These are phyloP conservation scores for Ogataea wickerhamii DNA, from an alignment of 805 yeast species.

Conservation along the genomic window DNA sequence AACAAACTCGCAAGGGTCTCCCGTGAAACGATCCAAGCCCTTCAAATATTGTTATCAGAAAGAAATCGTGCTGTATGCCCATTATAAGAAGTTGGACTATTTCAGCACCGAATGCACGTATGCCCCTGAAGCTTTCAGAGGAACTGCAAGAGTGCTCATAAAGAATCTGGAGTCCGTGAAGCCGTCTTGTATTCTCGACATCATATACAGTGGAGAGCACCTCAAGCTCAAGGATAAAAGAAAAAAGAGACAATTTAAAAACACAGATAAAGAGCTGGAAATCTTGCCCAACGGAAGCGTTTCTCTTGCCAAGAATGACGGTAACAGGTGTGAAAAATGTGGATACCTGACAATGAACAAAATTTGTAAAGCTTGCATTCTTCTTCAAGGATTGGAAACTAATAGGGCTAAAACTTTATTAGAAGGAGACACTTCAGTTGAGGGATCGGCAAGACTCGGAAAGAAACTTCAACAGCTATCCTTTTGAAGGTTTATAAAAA, in stretches of 20 bases:
- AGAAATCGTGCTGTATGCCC: conserved; percentile 96
- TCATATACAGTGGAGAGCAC: conserved; percentile 90
- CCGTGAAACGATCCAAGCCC: conserved; percentile 91
- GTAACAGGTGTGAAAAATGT: conserved; percentile 80
- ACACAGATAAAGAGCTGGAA: conserved; percentile 48
- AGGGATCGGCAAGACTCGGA: conserved; percentile 62
- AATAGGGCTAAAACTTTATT: conserved; percentile 64
- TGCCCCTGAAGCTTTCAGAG: conserved; percentile 98
- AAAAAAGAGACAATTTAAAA: conserved; percentile 34
- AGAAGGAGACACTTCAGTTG: conserved; percentile 47
- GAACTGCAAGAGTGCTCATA: conserved; percentile 90
- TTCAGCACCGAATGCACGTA: conserved; percentile 97
- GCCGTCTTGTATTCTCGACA: conserved; percentile 91
- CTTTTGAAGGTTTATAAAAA: conserved; percentile 58
- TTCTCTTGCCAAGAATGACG: conserved; percentile 45
- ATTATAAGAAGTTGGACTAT: conserved; percentile 89
- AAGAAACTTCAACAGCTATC: conserved; percentile 60
- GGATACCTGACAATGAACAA: conserved; percentile 87
- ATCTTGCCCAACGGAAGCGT: conserved; percentile 63
- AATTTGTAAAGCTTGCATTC: conserved; percentile 89
- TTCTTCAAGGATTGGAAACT: conserved; percentile 78
- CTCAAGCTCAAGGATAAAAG: conserved; percentile 61
- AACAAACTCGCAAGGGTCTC: conserved; percentile 80
- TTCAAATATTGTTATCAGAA: conserved; percentile 94
- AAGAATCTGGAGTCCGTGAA: conserved; percentile 86